Conservation (phyloP, 257 asterid genomes). For the Plantago major region DNA sequence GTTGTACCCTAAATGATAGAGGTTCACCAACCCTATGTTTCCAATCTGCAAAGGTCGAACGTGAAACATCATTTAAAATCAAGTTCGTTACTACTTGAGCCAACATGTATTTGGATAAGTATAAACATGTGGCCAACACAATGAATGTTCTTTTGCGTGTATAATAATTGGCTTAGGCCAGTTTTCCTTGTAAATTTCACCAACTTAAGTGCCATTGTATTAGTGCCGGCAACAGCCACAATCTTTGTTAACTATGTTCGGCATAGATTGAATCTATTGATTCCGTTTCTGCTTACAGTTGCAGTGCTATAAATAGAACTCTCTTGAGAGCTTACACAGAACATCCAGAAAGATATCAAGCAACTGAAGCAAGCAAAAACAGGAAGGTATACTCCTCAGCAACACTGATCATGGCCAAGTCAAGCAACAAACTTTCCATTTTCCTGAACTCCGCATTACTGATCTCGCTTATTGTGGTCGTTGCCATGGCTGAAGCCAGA, state of each 20-base stretch:
- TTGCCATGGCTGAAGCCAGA: constrained; percentile 22
- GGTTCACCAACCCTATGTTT: no score
- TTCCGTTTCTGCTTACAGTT: background rate
- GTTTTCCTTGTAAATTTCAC: constrained; percentile 8
- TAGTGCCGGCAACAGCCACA: constrained; percentile 14
- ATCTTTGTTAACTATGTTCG: background rate
- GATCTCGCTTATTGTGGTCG: constrained; percentile 21
- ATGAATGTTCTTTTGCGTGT: background rate
- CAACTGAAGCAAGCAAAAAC: background rate
- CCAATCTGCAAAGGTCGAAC: no score
- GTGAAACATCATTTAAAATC: no score
- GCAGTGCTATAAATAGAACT: constrained; percentile 10
- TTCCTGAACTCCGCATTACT: constrained; percentile 13
- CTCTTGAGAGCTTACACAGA: background rate
- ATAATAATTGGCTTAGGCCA: constrained; percentile 5
- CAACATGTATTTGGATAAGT: background rate
- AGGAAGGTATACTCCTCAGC: no score
- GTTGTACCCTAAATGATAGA: no score
- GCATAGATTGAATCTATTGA: background rate
- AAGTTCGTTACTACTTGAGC: background rate
- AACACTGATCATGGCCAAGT: constrained; percentile 24
- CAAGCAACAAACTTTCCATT: constrained; percentile 18
- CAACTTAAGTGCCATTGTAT: constrained; percentile 6
- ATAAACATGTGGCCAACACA: background rate
- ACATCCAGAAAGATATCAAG: background rate